Conservation (phyloP, 345 rosid species). For the sweet orange (Citrus sinensis) region DNA sequence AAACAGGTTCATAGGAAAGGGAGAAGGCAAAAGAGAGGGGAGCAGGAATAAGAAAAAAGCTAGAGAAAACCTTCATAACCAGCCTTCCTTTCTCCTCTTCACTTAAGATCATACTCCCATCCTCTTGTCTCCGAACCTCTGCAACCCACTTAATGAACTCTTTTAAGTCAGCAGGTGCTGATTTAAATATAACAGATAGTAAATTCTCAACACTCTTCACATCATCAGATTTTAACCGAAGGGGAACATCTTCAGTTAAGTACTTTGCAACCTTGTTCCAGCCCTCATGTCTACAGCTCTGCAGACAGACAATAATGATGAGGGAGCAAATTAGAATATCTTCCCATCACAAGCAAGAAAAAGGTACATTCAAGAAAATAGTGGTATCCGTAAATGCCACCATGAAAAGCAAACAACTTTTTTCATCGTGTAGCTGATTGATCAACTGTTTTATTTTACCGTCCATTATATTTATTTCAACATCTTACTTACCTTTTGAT, state of each 20-base stretch:
- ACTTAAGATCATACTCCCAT: slow-evolving; percentile 7
- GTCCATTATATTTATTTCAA: not conserved
- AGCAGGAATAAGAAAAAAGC: not conserved
- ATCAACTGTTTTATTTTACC: not conserved
- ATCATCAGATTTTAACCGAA: not conserved
- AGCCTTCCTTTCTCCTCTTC: slow-evolving; percentile 24
- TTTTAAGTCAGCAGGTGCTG: slow-evolving; percentile 15
- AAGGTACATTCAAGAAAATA: not conserved
- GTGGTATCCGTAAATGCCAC: not conserved
- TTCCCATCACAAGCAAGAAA: not conserved
- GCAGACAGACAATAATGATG: not conserved
- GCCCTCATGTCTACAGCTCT: slow-evolving; percentile 17
- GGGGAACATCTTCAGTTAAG: slow-evolving; percentile 17
- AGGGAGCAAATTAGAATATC: not conserved
- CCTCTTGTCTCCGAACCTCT: slow-evolving; percentile 20
- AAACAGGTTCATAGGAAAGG: not conserved
- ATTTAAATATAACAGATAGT: slow-evolving; percentile 11
- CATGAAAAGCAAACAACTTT: not conserved
- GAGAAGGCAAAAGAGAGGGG: not conserved
- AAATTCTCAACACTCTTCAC: slow-evolving; percentile 11
- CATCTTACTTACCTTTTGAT: not conserved
- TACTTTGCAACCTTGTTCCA: slow-evolving; percentile 19
- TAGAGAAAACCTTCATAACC: slow-evolving; percentile 10
- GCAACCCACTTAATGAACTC: slow-evolving; percentile 27
- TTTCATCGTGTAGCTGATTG: not conserved